Base-by-base conservation (phyloP, 176 grass and related monocot species). In the Cocos nucifera region DNA sequence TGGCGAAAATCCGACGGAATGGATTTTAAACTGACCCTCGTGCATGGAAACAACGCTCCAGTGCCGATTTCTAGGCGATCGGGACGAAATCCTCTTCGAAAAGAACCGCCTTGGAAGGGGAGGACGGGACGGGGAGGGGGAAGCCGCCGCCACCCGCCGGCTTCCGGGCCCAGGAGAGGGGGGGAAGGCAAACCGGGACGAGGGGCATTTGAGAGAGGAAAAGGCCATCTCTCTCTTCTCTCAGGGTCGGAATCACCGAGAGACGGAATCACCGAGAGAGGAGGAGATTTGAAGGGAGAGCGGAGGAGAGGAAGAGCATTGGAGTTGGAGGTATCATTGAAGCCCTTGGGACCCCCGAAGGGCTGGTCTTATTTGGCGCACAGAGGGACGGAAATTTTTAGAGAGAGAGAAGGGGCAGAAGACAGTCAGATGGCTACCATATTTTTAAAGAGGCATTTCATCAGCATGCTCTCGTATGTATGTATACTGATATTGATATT, bases 251-350 rank as follows among this genome's bases (percentile, higher is more conserved):
- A 65, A 74, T 78, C 51, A 51, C 77, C 61, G 74, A 81, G 10
- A 56, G 54, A 74, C 74, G 78, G 66, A 65, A 78, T 78, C 51
- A 56, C 77, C 61, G 78, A 81, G 10, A 44, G 50, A 9, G 1
- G 64, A 32, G 35, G 9, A 12, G 35, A 44, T 44, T 44, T 44
- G 10, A 14, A 44, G 35, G 62, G 24, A 67, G 56, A 27, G 18
- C 14, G 74, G 22, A 10, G 17, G 16, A 20, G 15, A 19, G 23
- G 35, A 30, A 7, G 57, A 80, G 68, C 73, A 74, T 86, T 62
- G 74, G 83, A 75, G 64, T 86, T 62, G 74, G 83, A 75, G 64
- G 57, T 74, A 86, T 86, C 78, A 10, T 73, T 77, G 59, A 48
- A 35, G 49, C 59, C 77, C 74, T 78, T 78, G 78, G 66, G 69